phyloP scores from a whole-genome alignment of 176 grass and related monocot genomes.

The Canna indica region DNA sequence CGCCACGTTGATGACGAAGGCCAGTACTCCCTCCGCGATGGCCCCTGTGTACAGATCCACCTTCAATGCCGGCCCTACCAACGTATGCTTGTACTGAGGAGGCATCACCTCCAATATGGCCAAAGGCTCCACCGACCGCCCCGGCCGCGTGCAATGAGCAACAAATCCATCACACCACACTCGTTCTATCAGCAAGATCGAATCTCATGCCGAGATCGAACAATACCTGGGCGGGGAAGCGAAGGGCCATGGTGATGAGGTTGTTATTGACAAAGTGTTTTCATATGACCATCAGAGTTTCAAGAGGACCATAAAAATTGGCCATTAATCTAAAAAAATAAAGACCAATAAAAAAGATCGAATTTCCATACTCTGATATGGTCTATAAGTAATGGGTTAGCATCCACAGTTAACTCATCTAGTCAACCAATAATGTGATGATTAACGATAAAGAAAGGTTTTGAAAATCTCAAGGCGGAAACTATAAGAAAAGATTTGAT shows the following conservation, averaged over 20 bases:
- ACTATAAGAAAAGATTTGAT: too few relatives aligned
- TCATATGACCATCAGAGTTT: too few relatives aligned
- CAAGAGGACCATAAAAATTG: too few relatives aligned
- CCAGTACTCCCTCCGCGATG: slow-evolving; percentile 43
- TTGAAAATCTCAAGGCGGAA: too few relatives aligned
- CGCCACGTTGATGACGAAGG: slow-evolving; percentile 49
- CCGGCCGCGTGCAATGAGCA: slow-evolving; percentile 32
- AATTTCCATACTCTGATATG: too few relatives aligned
- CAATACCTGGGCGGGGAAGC: slow-evolving; percentile 58
- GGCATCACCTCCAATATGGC: slow-evolving; percentile 58
- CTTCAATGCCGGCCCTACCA: slow-evolving; percentile 48
- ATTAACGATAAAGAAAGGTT: too few relatives aligned
- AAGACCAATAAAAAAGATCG: too few relatives aligned
- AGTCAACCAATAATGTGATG: too few relatives aligned
- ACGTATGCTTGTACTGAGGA: slow-evolving; percentile 42
- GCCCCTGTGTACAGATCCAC: slow-evolving; percentile 57
- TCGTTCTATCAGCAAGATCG: background rate
- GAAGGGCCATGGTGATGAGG: slow-evolving; percentile 58
- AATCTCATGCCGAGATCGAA: background rate
- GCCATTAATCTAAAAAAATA: too few relatives aligned
- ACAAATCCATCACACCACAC: background rate
- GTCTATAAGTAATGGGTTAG: too few relatives aligned
- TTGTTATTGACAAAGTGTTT: too few relatives aligned
- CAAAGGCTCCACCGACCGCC: slow-evolving; percentile 49
- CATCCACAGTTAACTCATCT: too few relatives aligned